Conservation (phyloP, 768 basidiomycete genomes). For the Sarcodon sp. region DNA sequence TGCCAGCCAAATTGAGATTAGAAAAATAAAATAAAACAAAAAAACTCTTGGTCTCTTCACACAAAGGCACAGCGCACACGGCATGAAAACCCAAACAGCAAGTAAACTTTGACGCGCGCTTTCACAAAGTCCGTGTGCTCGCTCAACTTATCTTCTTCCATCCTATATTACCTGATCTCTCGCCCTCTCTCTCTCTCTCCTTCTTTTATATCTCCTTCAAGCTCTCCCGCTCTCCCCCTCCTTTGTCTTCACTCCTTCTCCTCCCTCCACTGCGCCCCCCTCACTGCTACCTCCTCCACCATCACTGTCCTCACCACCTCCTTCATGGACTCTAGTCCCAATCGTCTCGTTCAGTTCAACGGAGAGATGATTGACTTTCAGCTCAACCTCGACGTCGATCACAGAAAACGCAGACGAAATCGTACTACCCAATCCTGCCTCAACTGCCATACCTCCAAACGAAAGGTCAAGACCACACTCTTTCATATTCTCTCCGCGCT, state of each 20-base stretch:
- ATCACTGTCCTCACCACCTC: conserved; percentile 17
- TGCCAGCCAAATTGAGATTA: no score
- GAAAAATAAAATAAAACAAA: no score
- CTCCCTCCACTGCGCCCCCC: conserved; percentile 26
- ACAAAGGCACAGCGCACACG: no score
- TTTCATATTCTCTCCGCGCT: conserved; percentile 1
- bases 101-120: no score
- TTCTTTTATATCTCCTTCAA: no score
- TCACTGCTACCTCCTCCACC: conserved; percentile 17
- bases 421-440: conserved; percentile 80
- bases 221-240: neutral
- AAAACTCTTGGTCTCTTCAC: no score
- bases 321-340: conserved; percentile 24
- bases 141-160: no score
- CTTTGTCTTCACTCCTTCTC: conserved; percentile 1
- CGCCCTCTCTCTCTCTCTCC: no score
- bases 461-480: conserved; percentile 46
- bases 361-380: conserved; percentile 72
- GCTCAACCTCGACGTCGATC: conserved; percentile 17
- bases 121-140: no score
- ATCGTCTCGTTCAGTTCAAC: conserved; percentile 48
- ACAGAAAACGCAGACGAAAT: conserved; percentile 59
- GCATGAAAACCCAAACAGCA: no score
- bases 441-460: conserved; percentile 89
- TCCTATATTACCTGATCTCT: no score